Conservation (phyloP, 768 basidiomycete genomes). For the Lactarius hengduanensis region DNA sequence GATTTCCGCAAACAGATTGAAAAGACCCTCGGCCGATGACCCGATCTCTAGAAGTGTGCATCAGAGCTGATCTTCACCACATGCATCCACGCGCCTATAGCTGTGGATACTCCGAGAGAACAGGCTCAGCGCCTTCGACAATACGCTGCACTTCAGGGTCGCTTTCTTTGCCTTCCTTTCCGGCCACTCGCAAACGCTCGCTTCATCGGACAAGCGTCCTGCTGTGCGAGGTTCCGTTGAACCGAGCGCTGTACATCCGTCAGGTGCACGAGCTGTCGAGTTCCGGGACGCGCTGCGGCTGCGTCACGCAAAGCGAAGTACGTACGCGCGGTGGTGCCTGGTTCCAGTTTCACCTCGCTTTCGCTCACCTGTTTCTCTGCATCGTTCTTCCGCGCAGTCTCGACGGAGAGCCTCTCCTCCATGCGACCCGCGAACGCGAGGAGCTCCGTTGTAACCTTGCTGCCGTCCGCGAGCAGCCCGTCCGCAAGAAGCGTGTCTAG, state of each 20-base stretch:
- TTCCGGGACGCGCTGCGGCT: neutral
- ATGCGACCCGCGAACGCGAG: conserved; percentile 13
- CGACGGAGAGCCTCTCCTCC: conserved; percentile 15
- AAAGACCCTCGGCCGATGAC: too few species aligned
- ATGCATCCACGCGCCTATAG: neutral
- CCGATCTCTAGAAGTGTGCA: too few species aligned
- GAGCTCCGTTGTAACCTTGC: conserved; percentile 18
- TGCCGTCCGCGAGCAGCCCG: conserved; percentile 11
- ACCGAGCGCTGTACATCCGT: conserved; percentile 25
- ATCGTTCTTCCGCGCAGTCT: neutral
- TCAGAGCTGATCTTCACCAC: conserved; percentile 9
- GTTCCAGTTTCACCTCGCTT: neutral
- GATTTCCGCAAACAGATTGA: neutral
- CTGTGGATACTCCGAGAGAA: neutral
- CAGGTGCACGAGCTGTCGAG: conserved; percentile 21
- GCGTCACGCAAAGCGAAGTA: conserved; percentile 11
- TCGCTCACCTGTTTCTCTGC: neutral
- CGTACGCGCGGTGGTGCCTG: neutral
- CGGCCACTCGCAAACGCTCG: neutral
- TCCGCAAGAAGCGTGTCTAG: conserved; percentile 19
- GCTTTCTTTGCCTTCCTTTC: neutral
- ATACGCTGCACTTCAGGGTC: conserved; percentile 8
- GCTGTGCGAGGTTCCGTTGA: conserved; percentile 8
- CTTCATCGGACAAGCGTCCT: neutral
- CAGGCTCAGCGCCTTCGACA: neutral